Evolutionary conservation across 352 stramenopile genomes (phyloP).

Genomic region (Thraustochytrium aureum): DNA sequence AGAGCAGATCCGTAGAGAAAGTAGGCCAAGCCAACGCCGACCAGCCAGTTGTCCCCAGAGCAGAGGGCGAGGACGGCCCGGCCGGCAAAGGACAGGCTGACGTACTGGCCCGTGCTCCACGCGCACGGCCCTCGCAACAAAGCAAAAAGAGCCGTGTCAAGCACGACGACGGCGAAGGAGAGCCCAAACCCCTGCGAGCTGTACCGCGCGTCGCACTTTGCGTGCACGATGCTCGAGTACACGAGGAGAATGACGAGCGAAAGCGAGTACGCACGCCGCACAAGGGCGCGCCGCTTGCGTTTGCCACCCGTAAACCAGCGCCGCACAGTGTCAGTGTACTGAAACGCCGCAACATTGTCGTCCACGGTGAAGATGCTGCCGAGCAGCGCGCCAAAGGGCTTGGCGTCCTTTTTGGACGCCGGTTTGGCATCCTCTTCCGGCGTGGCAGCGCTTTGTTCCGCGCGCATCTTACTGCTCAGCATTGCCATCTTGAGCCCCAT

Average conservation of each 20-base stretch:
- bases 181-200: slow-evolving; percentile 41
- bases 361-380: slow-evolving; percentile 39
- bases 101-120: slow-evolving; percentile 36
- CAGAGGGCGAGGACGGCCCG: slow-evolving; percentile 9
- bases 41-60: slow-evolving; percentile 43
- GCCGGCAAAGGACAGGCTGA: slow-evolving; percentile 14
- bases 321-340: slow-evolving; percentile 26
- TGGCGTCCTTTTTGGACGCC: neutral
- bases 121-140: slow-evolving; percentile 37
- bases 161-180: neutral
- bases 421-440: neutral
- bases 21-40: slow-evolving; percentile 37
- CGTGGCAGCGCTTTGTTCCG: neutral
- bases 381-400: slow-evolving; percentile 36
- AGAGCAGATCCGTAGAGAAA: slow-evolving; percentile 33
- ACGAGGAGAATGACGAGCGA: slow-evolving; percentile 21
- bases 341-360: slow-evolving; percentile 14
- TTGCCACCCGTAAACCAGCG: slow-evolving; percentile 43
- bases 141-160: slow-evolving; percentile 31
- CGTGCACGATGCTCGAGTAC: slow-evolving; percentile 31
- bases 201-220: slow-evolving; percentile 13
- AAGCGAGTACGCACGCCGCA: neutral
- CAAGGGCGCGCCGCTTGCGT: slow-evolving; percentile 1
- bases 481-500: slow-evolving; percentile 52
- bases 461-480: neutral